Conservation (phyloP, 2,329 filamentous ascomycete genomes). For the Cladobotryum protrusum region DNA sequence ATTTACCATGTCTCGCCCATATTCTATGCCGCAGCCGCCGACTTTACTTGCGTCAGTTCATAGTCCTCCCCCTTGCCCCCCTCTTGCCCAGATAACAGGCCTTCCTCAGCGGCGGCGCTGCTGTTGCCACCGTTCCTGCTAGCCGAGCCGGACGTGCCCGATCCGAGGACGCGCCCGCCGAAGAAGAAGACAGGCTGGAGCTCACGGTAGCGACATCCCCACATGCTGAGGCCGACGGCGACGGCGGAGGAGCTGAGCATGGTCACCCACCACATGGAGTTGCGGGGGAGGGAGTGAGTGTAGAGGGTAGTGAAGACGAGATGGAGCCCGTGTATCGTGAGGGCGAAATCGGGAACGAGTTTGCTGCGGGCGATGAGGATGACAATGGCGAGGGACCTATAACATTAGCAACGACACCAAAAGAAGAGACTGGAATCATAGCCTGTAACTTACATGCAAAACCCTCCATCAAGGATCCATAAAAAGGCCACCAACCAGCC, state of each 20-base stretch:
- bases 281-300: constrained; percentile 66
- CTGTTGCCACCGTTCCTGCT: constrained; percentile 13
- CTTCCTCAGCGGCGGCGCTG: constrained; percentile 17
- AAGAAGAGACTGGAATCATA: not conserved
- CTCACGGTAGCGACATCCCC: constrained; percentile 88
- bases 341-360: constrained; percentile 87
- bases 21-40: constrained; percentile 6
- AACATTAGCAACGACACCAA: constrained; percentile 9
- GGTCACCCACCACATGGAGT: constrained; percentile 79
- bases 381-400: constrained; percentile 75
- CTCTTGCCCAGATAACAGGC: constrained; percentile 22
- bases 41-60: constrained; percentile 56
- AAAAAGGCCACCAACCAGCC: constrained; percentile 55
- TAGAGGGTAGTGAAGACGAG: constrained; percentile 73
- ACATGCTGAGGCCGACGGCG: constrained; percentile 63
- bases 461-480: constrained; percentile 49
- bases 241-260: constrained; percentile 42
- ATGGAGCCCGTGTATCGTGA: constrained; percentile 82
- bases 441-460: constrained; percentile 45
- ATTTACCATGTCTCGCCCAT: not conserved
- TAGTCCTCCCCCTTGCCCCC: constrained; percentile 49
- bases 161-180: constrained; percentile 40
- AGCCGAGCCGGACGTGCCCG: constrained; percentile 16
- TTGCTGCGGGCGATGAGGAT: constrained; percentile 83
- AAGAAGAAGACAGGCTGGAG: constrained; percentile 84